Percentiles rank a stretch among this genome's conserved stretches.
These are phyloP conservation scores for Epichloe festucae DNA, from an alignment of 2,329 filamentous ascomycete genomes.

Conservation along the genomic window DNA sequence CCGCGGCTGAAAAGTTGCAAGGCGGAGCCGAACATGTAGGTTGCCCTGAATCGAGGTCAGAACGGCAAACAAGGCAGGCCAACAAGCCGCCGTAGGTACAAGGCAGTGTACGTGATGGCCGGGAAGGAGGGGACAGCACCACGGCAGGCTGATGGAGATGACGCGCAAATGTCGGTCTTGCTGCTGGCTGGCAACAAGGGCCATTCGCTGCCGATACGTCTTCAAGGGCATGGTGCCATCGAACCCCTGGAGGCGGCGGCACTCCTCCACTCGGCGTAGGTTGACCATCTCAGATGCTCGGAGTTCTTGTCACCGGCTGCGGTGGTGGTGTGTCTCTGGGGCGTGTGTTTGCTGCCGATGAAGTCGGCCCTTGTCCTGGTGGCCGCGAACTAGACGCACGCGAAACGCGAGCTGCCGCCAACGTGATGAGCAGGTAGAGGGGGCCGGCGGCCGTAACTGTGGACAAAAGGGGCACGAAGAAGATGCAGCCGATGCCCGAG, in stretches of 20 bases:
- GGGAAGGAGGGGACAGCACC: slow-evolving; percentile 11
- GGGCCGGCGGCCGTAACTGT: no score
- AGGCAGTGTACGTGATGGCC: slow-evolving; percentile 23
- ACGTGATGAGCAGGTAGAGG: no score
- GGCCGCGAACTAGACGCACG: no score
- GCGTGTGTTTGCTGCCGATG: slow-evolving; percentile 2
- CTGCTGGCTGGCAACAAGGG: slow-evolving; percentile 9
- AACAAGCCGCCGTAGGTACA: slow-evolving; percentile 26
- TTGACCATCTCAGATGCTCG: no score
- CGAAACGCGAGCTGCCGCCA: no score
- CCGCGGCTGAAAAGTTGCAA: slow-evolving; percentile 14
- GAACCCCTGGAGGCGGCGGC: neutral
- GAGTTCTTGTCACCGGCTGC: no score
- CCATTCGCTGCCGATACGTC: slow-evolving; percentile 11
- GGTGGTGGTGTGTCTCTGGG: no score
- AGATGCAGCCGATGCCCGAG: no score
- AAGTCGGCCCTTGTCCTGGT: slow-evolving; percentile 5
- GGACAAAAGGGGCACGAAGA: no score
- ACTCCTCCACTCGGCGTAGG: neutral
- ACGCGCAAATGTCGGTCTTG: slow-evolving; percentile 3
- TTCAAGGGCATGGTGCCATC: slow-evolving; percentile 6
- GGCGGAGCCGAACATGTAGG: slow-evolving; percentile 17
- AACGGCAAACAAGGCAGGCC: slow-evolving; percentile 19
- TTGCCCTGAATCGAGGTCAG: slow-evolving; percentile 6
- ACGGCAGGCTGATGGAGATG: slow-evolving; percentile 8